A percentile compares a stretch with the other conserved stretches of the same genome.
Conservation (phyloP, 352 stramenopile genomes). For the Nothophytophthora sp. region DNA sequence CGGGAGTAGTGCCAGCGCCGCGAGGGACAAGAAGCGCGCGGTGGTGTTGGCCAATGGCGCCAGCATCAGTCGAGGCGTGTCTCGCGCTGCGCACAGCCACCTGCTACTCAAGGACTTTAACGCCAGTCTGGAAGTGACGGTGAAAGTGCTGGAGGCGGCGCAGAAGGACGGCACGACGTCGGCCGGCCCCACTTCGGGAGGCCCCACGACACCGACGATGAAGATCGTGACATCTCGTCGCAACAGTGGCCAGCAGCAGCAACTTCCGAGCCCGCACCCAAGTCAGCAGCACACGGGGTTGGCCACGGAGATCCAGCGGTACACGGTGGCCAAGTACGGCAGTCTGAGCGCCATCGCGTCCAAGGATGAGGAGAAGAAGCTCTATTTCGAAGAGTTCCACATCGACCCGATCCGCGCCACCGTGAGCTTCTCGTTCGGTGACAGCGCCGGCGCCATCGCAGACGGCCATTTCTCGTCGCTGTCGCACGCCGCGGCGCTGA, state of each 20-base stretch:
- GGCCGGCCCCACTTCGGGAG: slow-evolving; percentile 24
- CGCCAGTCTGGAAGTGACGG: slow-evolving; percentile 63
- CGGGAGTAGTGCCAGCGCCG: slow-evolving; percentile 9
- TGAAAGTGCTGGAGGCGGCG: slow-evolving; percentile 73
- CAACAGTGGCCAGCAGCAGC: slow-evolving; percentile 18
- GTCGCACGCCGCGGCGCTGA: slow-evolving; percentile 26
- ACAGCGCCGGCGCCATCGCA: slow-evolving; percentile 61
- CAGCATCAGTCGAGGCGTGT: slow-evolving; percentile 27
- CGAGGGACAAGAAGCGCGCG: slow-evolving; percentile 17
- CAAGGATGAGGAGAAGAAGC: slow-evolving; percentile 74
- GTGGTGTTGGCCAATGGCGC: slow-evolving; percentile 28
- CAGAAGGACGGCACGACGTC: slow-evolving; percentile 65
- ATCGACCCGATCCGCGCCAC: slow-evolving; percentile 83
- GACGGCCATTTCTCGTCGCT: slow-evolving; percentile 50
- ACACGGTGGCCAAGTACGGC: slow-evolving; percentile 27
- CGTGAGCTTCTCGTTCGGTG: slow-evolving; percentile 85
- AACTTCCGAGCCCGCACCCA: slow-evolving; percentile 14
- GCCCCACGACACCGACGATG: slow-evolving; percentile 31
- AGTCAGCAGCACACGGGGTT: slow-evolving; percentile 34
- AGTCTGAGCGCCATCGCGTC: slow-evolving; percentile 31
- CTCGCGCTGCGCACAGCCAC: slow-evolving; percentile 42
- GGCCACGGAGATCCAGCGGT: slow-evolving; percentile 37
- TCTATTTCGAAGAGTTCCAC: slow-evolving; percentile 91
- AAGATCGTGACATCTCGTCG: slow-evolving; percentile 28
- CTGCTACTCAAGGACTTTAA: slow-evolving; percentile 76